Base-by-base conservation (phyloP, 495 filamentous ascomycete species). In the Penicillium manginii region DNA sequence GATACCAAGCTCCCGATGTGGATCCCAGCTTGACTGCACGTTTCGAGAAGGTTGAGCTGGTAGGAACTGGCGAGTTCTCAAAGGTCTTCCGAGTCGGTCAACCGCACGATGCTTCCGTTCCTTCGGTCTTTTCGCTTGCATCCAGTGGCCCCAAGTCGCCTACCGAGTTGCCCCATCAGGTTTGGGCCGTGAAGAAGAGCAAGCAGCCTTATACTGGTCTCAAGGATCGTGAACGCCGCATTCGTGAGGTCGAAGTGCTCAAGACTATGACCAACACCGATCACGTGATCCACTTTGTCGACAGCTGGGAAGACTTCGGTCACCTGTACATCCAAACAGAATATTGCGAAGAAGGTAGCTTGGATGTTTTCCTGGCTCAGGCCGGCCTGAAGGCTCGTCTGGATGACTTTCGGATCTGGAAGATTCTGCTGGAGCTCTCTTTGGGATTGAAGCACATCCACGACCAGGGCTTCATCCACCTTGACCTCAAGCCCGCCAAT, bases 341-440 rank as follows among this genome's bases (percentile, higher is more conserved):
- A 61, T 98, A 84, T 67, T 98, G 93, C 67, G 91, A 96, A 66
- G 90, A 96, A 67, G 94, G 94, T 9, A 96, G 90, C 58, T 74
- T 98, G 48, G 89, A 94, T 68, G 73, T 84, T 1, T 97, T 97
- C 69, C 82, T 98, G 11, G 77, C 83, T 10, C 81, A 88, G 52
- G 86, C 90, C 58, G 94, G 94, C 6, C 77, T 86, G 50, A 91
- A 89, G 68, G 92, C 90, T 48, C 85, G 93, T 62, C 73, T 98
- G 54, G 94, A 98, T 77, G 94, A 98, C 69, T 98, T 98, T 71
- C 82, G 94, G 23, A 96, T 98, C 64, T 98, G 94, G 94, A 98
- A 98, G 73, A 92, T 98, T 42, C 75, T 97, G 59, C 81, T 96
- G 9, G 94, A 98, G 67, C 62, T 94, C 37, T 81, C 86, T 61